Percentiles rank a stretch among this genome's conserved stretches.
Evolutionary conservation across 345 rosid species (phyloP).

Genomic region (Sisymbrium irio): DNA sequence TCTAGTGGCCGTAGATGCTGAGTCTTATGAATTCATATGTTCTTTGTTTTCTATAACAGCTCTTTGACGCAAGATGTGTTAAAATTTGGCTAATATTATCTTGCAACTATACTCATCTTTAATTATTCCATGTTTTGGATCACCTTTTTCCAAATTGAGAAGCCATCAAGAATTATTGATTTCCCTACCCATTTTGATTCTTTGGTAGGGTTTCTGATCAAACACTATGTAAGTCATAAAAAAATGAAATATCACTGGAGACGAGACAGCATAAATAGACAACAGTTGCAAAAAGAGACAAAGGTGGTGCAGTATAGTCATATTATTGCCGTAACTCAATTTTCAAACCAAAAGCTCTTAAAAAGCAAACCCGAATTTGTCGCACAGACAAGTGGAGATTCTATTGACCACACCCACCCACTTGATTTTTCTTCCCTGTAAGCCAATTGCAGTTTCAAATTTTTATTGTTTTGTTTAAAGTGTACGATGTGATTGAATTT

Average conservation of each 20-base stretch:
- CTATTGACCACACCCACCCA: conserved; percentile 36
- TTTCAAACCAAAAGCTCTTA: conserved; percentile 36
- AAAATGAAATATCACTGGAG: conserved; percentile 10
- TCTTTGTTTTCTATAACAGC: background rate
- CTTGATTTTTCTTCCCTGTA: conserved; percentile 18
- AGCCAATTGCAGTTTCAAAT: conserved; percentile 18
- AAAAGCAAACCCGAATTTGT: conserved; percentile 27
- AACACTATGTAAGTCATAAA: background rate
- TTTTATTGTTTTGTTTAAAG: conserved; percentile 12
- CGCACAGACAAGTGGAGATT: conserved; percentile 36
- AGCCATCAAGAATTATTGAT: background rate
- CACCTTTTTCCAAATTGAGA: background rate
- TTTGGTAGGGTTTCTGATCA: conserved; percentile 1
- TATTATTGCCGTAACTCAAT: conserved; percentile 29
- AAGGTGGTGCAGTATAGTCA: conserved; percentile 22
- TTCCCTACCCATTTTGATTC: background rate
- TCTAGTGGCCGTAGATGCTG: background rate
- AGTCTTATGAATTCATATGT: background rate
- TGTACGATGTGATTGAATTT: conserved; percentile 37
- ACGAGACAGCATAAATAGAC: conserved; percentile 26
- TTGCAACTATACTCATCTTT: background rate
- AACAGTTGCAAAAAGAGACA: conserved; percentile 27
- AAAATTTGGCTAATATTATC: background rate
- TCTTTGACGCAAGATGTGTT: background rate
- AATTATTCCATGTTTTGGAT: background rate